Percentiles rank a stretch among this genome's conserved stretches.
Evolutionary conservation across 1,139 yeast species (phyloP).

Genomic region (Scheffersomyces insectosa): DNA sequence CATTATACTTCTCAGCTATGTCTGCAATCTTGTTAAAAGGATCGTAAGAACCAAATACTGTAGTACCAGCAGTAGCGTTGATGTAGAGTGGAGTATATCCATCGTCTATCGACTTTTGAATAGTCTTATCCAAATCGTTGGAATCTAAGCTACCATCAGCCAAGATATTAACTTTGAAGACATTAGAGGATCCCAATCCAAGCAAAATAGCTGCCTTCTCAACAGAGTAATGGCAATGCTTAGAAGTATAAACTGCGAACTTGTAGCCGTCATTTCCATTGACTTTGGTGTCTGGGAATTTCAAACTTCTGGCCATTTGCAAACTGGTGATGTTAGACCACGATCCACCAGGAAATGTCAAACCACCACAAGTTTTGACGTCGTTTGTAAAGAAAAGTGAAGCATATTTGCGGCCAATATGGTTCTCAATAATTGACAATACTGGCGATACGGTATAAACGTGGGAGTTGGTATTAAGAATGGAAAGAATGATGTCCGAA

Average conservation of each 20-base stretch:
- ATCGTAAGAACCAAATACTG: constrained; percentile 85
- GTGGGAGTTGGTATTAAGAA: constrained; percentile 81
- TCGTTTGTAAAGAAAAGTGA: constrained; percentile 51
- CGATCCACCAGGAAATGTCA: constrained; percentile 86
- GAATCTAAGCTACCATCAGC: constrained; percentile 58
- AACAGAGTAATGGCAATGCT: constrained; percentile 79
- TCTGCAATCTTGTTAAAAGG: constrained; percentile 56
- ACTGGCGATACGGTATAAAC: constrained; percentile 88
- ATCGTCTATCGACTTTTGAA: constrained; percentile 40
- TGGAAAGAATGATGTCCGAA: constrained; percentile 66
- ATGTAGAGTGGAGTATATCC: constrained; percentile 76
- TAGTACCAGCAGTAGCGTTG: constrained; percentile 87
- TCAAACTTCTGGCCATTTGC: constrained; percentile 71
- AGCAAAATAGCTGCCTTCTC: constrained; percentile 79
- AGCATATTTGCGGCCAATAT: constrained; percentile 70
- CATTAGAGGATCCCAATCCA: constrained; percentile 67
- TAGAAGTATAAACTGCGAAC: constrained; percentile 72
- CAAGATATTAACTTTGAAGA: constrained; percentile 62
- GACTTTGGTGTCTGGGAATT: constrained; percentile 69
- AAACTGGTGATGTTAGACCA: constrained; percentile 82
- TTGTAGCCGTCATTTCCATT: constrained; percentile 55
- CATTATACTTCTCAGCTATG: constrained; percentile 52
- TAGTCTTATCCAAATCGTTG: constrained; percentile 45
- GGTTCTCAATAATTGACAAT: constrained; percentile 71
- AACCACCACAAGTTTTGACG: constrained; percentile 66